A percentile compares a stretch with the other conserved stretches of the same genome.
Conservation (phyloP, 768 basidiomycete species). For the Chalciporus chontae region DNA sequence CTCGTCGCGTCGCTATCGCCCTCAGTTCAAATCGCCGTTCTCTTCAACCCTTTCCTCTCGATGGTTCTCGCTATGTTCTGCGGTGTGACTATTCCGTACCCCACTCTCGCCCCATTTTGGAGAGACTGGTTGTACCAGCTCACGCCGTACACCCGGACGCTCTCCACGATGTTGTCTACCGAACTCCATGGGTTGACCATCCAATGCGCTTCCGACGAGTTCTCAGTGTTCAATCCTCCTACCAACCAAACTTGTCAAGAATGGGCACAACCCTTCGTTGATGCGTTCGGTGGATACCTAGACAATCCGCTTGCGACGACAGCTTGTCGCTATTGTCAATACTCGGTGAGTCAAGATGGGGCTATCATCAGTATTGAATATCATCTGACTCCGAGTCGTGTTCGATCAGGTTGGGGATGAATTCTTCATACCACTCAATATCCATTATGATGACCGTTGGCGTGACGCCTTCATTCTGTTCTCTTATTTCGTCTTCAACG, state of each 20-base stretch:
- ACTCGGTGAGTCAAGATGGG: conserved; percentile 30
- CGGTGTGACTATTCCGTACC: conserved; percentile 74
- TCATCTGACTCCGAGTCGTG: neutral
- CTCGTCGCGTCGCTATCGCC: conserved; percentile 74
- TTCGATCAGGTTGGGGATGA: conserved; percentile 53
- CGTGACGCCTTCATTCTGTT: conserved; percentile 66
- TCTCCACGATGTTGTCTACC: conserved; percentile 43
- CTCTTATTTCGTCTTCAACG: conserved; percentile 70
- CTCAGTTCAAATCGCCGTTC: conserved; percentile 71
- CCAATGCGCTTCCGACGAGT: conserved; percentile 50
- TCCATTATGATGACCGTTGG: conserved; percentile 60
- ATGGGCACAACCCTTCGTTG: conserved; percentile 52
- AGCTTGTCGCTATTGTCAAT: conserved; percentile 74
- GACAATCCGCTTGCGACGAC: conserved; percentile 48
- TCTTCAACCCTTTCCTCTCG: conserved; percentile 76
- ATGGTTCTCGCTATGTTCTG: conserved; percentile 70
- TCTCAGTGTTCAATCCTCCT: conserved; percentile 51
- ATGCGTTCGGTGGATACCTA: conserved; percentile 52
- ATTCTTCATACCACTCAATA: conserved; percentile 67
- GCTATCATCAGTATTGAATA: neutral
- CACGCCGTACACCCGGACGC: conserved; percentile 33
- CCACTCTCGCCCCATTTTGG: conserved; percentile 37
- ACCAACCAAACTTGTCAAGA: conserved; percentile 47
- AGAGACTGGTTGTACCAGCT: conserved; percentile 26
- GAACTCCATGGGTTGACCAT: conserved; percentile 74